Conservation (phyloP, 1,139 yeast species). For the Geotrichum cucujoidarum region DNA sequence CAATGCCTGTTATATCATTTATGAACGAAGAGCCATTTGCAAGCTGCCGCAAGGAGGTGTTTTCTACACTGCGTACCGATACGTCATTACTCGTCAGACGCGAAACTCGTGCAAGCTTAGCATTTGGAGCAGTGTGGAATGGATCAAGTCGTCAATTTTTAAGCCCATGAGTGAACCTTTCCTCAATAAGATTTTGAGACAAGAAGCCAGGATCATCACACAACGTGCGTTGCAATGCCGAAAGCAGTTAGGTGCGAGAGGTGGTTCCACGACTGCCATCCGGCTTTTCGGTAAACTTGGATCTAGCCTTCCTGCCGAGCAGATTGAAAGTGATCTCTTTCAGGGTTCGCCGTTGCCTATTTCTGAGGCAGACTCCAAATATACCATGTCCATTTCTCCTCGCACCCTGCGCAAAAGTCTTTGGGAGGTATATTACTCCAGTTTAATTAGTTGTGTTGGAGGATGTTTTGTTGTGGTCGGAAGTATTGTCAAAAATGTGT, state of each 20-base stretch:
- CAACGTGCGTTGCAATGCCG: conserved; percentile 28
- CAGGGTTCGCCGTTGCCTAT: neutral
- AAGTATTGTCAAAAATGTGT: neutral
- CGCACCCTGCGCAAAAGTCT: conserved; percentile 1
- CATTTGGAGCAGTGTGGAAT: conserved; percentile 44
- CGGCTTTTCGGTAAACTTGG: conserved; percentile 59
- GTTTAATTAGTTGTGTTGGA: conserved; percentile 8
- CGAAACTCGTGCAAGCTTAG: conserved; percentile 46
- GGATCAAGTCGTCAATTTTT: conserved; percentile 30
- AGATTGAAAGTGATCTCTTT: neutral
- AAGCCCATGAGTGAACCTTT: conserved; percentile 27
- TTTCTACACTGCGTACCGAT: conserved; percentile 46
- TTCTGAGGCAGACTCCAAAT: neutral
- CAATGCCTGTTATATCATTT: conserved; percentile 51
- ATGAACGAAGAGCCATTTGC: conserved; percentile 44
- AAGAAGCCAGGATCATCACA: conserved; percentile 30
- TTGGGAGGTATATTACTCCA: conserved; percentile 8
- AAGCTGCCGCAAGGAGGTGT: conserved; percentile 52
- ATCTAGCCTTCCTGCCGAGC: conserved; percentile 28
- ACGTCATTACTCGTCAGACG: conserved; percentile 52
- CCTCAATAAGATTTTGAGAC: conserved; percentile 27
- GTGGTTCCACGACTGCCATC: conserved; percentile 60
- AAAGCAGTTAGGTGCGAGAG: conserved; percentile 48
- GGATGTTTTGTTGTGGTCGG: conserved; percentile 1
- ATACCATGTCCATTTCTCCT: conserved; percentile 1